Base-by-base conservation (phyloP, 177 flowering plant species). In the Vitis hybrid region DNA sequence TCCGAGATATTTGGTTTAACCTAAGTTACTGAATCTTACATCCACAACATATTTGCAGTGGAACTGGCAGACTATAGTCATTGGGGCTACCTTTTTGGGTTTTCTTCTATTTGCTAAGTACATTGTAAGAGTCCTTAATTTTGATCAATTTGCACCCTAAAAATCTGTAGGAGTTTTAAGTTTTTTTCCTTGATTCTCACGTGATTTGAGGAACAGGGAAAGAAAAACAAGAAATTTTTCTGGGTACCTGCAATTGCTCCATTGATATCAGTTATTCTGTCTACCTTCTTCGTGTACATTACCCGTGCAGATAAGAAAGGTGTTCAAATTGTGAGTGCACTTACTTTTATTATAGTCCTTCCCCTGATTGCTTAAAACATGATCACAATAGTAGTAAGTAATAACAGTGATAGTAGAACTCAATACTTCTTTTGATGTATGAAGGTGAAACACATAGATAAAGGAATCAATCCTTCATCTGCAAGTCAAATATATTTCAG, bases 241-340 rank as follows among this genome's bases (percentile, higher is more conserved):
- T 95, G 98, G 99, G 83, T 93, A 46, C 82, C 97, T 3, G 98
- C 99, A 48, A 90, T 95, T 49, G 97, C 97, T 1, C 99, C 98
- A 14, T 65, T 95, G 79, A 83, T 90, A 72, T 91, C 97, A 8
- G 97, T 93, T 18, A 58, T 90, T 52, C 61, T 91, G 12, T 90
- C 98, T 50, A 93, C 99, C 52, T 83, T 93, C 57, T 88, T 87
- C 40, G 98, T 95, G 24, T 95, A 80, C 72, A 79, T 93, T 60
- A 95, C 98, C 4, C 94, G 70, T 60, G 96, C 93, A 1, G 99
- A 93, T 2, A 88, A 89, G 78, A 40, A 86, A 18, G 98, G 97
- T 19, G 97, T 95, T 63, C 72, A 56, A 72, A 95, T 88, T 75
- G 99, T 95, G 85, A 90, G 97, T 9, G 24, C 24, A 49, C 24